Conservation (phyloP, 1,284 basidiomycete species). For the Moesziomyces antarcticus region DNA sequence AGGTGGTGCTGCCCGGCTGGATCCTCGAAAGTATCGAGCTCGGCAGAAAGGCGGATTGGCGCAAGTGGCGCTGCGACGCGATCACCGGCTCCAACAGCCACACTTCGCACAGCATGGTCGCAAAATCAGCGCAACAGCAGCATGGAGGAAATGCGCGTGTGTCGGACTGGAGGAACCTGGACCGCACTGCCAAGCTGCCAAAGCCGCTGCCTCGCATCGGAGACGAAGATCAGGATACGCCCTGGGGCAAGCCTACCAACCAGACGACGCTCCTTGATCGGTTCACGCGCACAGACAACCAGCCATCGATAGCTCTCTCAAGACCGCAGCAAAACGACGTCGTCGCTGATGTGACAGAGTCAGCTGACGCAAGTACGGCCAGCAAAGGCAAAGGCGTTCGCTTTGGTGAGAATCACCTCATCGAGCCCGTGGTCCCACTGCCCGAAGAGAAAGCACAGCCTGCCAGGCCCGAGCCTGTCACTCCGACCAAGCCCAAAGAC, state of each 20-base stretch:
- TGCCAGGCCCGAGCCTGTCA: conserved; percentile 3
- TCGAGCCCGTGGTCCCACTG: conserved; percentile 6
- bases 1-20: conserved; percentile 88
- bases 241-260: conserved; percentile 44
- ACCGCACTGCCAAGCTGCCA: conserved; percentile 26
- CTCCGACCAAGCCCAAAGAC: conserved; percentile 18
- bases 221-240: conserved; percentile 32
- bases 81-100: conserved; percentile 36
- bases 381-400: conserved; percentile 16
- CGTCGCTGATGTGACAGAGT: too few relatives aligned
- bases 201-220: conserved; percentile 32
- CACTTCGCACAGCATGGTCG: conserved; percentile 36
- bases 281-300: conserved; percentile 16
- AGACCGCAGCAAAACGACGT: not conserved
- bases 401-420: conserved; percentile 17
- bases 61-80: conserved; percentile 59
- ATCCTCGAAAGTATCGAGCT: conserved; percentile 79
- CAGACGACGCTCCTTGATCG: conserved; percentile 39
- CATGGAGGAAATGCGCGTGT: not conserved
- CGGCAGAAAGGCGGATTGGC: conserved; percentile 81
- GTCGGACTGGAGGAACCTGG: conserved; percentile 35
- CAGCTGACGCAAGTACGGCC: too few relatives aligned
- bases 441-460: not conserved
- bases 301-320: too few relatives aligned
- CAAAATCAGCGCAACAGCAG: conserved; percentile 3